Conservation (phyloP, 2,329 filamentous ascomycete genomes). For the Aspergillus eucalypticola region DNA sequence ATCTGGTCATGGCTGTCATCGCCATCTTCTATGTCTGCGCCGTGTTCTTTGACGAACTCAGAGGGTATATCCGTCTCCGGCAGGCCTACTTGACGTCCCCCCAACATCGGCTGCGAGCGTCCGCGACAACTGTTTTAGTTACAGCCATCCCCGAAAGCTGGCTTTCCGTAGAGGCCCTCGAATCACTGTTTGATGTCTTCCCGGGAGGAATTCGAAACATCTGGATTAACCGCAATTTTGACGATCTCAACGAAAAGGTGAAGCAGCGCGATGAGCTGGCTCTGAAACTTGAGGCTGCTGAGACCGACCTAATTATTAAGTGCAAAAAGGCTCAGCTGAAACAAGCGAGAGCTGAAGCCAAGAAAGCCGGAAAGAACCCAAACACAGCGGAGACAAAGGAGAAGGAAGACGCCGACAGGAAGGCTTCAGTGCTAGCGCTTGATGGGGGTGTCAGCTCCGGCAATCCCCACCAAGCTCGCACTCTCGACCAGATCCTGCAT, state of each 20-base stretch:
- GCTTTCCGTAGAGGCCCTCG: conserved; percentile 78
- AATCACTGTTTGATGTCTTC: conserved; percentile 89
- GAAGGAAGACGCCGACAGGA: conserved; percentile 54
- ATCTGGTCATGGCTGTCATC: conserved; percentile 74
- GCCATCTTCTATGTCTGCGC: conserved; percentile 83
- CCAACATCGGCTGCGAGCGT: conserved; percentile 88
- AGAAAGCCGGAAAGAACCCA: conserved; percentile 56
- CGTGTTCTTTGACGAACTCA: conserved; percentile 82
- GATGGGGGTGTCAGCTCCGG: conserved; percentile 57
- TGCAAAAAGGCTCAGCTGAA: conserved; percentile 81
- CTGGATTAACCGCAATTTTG: conserved; percentile 92
- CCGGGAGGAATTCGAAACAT: conserved; percentile 93
- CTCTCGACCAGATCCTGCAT: conserved; percentile 49
- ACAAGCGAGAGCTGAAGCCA: conserved; percentile 62
- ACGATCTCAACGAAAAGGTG: conserved; percentile 81
- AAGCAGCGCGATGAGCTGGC: conserved; percentile 72
- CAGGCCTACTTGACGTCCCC: conserved; percentile 94
- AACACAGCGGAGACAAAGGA: conserved; percentile 42
- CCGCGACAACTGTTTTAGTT: conserved; percentile 92
- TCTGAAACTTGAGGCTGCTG: conserved; percentile 70
- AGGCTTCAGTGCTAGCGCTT: conserved; percentile 47
- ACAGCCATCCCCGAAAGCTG: conserved; percentile 88
- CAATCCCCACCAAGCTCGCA: conserved; percentile 59
- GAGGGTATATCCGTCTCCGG: conserved; percentile 86
- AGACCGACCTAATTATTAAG: conserved; percentile 78